These are phyloP conservation scores for Hanseniaspora singularis DNA, from an alignment of 805 yeast genomes.

Conservation along the genomic window DNA sequence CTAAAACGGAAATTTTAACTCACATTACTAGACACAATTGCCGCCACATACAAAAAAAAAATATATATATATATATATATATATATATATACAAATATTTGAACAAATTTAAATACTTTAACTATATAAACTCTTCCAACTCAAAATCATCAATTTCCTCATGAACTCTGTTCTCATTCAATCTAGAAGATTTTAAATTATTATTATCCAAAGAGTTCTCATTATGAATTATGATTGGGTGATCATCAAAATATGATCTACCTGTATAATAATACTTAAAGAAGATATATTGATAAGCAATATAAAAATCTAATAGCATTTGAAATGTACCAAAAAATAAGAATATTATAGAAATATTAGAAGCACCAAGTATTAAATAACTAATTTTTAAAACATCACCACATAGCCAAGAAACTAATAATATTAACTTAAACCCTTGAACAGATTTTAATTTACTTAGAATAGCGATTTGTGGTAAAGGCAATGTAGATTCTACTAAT, in stretches of 20 bases:
- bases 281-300: conserved; percentile 60
- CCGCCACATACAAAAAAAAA: no score
- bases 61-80: no score
- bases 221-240: conserved; percentile 8
- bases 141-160: conserved; percentile 14
- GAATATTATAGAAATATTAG: conserved; percentile 52
- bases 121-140: conserved; percentile 13
- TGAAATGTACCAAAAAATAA: conserved; percentile 65
- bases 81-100: no score
- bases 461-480: conserved; percentile 68
- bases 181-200: conserved; percentile 5
- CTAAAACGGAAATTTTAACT: no score
- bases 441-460: conserved; percentile 54
- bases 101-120: background rate
- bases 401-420: conserved; percentile 73
- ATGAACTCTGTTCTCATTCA: conserved; percentile 9
- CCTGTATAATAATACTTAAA: conserved; percentile 35
- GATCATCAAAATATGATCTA: conserved; percentile 15
- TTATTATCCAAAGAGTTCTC: background rate
- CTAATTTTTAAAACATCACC: conserved; percentile 74
- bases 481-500: conserved; percentile 58
- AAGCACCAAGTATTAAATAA: conserved; percentile 65
- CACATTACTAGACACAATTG: no score
- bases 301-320: conserved; percentile 58
- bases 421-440: conserved; percentile 65